phyloP scores from a whole-genome alignment of 2,329 filamentous ascomycete species.

The Aspergillus quadrilineatus region DNA sequence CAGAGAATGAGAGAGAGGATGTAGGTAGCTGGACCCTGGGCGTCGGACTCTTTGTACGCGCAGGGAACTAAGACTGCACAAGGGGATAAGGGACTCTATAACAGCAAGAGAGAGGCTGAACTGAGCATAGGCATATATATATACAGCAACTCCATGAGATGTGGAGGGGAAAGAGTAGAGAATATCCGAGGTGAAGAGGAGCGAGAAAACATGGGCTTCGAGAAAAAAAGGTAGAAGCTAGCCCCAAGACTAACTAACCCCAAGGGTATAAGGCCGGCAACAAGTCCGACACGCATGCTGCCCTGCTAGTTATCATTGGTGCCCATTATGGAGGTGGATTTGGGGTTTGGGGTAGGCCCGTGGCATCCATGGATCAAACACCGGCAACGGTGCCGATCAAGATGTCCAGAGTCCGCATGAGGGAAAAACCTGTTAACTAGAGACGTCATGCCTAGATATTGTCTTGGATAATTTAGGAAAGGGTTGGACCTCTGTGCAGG shows the following conservation, averaged over 20 bases:
- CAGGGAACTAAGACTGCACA: not conserved
- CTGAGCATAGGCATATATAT: not conserved
- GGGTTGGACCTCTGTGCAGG: not conserved
- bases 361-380: not conserved
- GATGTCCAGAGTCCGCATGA: too few species aligned
- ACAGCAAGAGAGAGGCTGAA: not conserved
- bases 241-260: slow-evolving; percentile 6
- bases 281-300: slow-evolving; percentile 3
- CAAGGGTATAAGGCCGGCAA: slow-evolving; percentile 16
- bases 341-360: not conserved
- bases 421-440: too few species aligned
- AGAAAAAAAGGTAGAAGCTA: slow-evolving; percentile 8
- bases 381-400: not conserved
- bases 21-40: too few species aligned
- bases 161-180: not conserved
- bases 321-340: not conserved
- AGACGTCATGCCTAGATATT: too few species aligned
- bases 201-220: not conserved
- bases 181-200: not conserved
- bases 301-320: not conserved
- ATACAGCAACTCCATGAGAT: not conserved
- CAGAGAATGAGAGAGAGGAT: not conserved
- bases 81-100: not conserved
- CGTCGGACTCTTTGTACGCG: not conserved
- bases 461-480: not conserved